Base-by-base conservation (phyloP, 345 rosid species). In the Lumnitzera racemosa region DNA sequence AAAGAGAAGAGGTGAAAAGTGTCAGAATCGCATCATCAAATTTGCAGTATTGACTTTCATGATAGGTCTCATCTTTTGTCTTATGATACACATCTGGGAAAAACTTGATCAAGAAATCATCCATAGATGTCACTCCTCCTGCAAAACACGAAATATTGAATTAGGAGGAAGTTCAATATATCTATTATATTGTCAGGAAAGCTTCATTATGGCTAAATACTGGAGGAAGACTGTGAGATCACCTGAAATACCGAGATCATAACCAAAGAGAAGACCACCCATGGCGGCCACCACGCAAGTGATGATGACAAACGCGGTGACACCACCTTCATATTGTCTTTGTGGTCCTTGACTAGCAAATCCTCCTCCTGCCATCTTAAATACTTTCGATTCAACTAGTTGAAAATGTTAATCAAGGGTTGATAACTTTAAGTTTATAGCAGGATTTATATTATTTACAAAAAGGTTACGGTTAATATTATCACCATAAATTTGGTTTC, bases 91-190 rank as follows among this genome's bases (percentile, higher is more conserved):
- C 88, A 1, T 55, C 4, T 2, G 90, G 96, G 70, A 86, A 88
- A 55, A 88, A 88, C 59, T 79, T 62, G 48, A 53, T 67, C 73
- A 88, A 60, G 57, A 86, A 88, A 2, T 81, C 64, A 31, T 83
- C 85, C 96, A 88, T 86, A 16, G 86, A 78, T 24, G 96, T 88
- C 15, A 88, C 96, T 15, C 96, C 90, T 36, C 89, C 96, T 20
- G 20, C 20, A 20, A 20, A 20, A 20, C 20, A 20, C 20, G 1
- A 20, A 20, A 20, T 20, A 20, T 20, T 20, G 20, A 20, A 20
- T 20, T 20, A 20, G 1, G 20, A 20, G 20, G 20, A 20, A 20
- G 20, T 20, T 20, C 20, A 1, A 20, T 20, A 20, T 0, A 20
- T 20, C 20, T 20, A 0, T 20, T 20, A 20, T 0, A 20, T 20